A percentile compares a stretch with the other conserved stretches of the same genome.
Conservation (phyloP, 208 protist species). For the Wallacemonas sp. region DNA sequence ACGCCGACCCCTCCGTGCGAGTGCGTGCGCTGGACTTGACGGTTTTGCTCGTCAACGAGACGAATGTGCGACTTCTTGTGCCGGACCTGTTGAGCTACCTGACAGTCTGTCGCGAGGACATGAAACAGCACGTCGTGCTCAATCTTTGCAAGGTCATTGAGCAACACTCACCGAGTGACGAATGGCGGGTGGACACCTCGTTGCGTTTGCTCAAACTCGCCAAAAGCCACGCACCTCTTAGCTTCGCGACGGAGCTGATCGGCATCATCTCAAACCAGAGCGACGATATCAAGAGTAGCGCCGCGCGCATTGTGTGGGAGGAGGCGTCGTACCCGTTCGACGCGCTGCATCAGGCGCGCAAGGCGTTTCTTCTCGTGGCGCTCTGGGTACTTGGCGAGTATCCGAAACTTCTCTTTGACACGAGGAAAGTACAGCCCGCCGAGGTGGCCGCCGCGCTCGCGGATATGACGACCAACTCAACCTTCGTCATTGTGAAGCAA, state of each 20-base stretch:
- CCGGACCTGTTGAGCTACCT: constrained; percentile 96
- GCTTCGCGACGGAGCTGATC: constrained; percentile 85
- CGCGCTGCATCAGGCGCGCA: constrained; percentile 69
- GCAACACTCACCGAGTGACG: constrained; percentile 89
- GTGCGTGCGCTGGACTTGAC: constrained; percentile 96
- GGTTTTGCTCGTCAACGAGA: constrained; percentile 95
- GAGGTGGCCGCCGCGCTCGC: constrained; percentile 62
- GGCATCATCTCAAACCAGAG: constrained; percentile 80
- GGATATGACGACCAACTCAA: constrained; percentile 74
- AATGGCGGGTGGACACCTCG: constrained; percentile 97
- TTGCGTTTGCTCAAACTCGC: constrained; percentile 90
- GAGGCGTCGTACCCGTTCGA: constrained; percentile 77
- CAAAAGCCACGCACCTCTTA: constrained; percentile 56
- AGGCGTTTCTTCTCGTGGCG: constrained; percentile 90
- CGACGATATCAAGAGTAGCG: constrained; percentile 87
- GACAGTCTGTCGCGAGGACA: constrained; percentile 87
- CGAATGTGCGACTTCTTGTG: constrained; percentile 93
- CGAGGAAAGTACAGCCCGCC: constrained; percentile 1
- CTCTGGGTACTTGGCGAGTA: constrained; percentile 98
- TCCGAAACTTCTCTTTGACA: constrained; percentile 80
- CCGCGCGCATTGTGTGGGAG: constrained; percentile 90
- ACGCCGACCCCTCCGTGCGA: constrained; percentile 97
- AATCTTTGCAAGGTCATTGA: constrained; percentile 94
- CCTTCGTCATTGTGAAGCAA: constrained; percentile 76
- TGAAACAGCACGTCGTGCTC: constrained; percentile 92